These are phyloP conservation scores for Termitomyces sp. DNA, from an alignment of 768 basidiomycete species.

Conservation along the genomic window DNA sequence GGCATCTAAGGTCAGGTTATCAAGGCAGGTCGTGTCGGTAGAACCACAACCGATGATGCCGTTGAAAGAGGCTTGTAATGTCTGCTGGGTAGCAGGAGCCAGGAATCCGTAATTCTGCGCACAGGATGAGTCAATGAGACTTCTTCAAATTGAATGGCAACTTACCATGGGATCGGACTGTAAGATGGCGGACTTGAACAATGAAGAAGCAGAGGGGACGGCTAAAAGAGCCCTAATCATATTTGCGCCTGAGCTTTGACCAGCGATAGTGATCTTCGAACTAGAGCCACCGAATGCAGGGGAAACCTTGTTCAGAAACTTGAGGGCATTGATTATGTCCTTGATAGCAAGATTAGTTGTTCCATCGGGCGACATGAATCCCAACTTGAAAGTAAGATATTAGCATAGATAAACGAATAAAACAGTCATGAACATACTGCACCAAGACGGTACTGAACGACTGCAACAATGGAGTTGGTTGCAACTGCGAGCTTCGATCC, in stretches of 20 bases:
- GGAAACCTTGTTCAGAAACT: conserved; percentile 52
- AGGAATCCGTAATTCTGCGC: conserved; percentile 70
- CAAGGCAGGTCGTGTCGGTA: conserved; percentile 44
- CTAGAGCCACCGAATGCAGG: conserved; percentile 64
- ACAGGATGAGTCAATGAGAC: background rate
- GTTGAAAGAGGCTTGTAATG: conserved; percentile 50
- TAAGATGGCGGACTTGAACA: conserved; percentile 75
- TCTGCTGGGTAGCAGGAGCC: conserved; percentile 43
- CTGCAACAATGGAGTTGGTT: conserved; percentile 72
- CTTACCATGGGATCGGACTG: conserved; percentile 86
- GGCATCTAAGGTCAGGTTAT: conserved; percentile 37
- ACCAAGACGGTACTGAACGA: conserved; percentile 83
- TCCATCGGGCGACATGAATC: conserved; percentile 68
- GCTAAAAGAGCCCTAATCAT: conserved; percentile 77
- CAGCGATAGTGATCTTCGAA: conserved; percentile 68
- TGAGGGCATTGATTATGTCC: conserved; percentile 61
- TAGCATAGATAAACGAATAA: background rate
- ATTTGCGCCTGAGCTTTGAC: conserved; percentile 77
- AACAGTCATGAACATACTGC: conserved; percentile 40
- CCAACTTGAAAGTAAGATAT: conserved; percentile 41
- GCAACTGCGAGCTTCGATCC: conserved; percentile 68
- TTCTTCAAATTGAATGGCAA: background rate
- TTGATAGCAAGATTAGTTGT: conserved; percentile 67
- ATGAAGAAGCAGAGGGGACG: conserved; percentile 57
- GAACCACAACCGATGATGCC: conserved; percentile 39